Base-by-base conservation (phyloP, 2,329 filamentous ascomycete species). In the Talaromyces verruculosus region DNA sequence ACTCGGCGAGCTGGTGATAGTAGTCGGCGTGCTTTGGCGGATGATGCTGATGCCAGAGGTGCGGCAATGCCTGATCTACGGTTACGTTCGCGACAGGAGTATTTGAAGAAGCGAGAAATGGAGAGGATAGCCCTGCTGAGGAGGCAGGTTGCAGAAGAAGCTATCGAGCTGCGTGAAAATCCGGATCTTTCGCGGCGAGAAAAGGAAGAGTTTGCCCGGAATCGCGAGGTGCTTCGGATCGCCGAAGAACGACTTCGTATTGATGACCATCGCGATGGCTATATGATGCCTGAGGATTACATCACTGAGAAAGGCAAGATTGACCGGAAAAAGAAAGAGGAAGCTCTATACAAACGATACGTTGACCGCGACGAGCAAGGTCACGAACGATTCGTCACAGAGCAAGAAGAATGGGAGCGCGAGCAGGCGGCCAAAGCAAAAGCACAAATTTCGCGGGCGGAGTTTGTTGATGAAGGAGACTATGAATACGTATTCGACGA, bases 401-500 rank as follows among this genome's bases (percentile, higher is more conserved):
- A 99, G 76, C 91, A 97, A 69, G 93, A 99, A 68, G 91, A 97
- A 74, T 99, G 94, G 94, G 95, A 99, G 76, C 83, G 88, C 66
- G 94, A 98, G 75, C 94, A 98, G 79, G 86, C 90, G 0, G 85
- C 89, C 65, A 96, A 96, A 77, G 93, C 92, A 5, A 95, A 94
- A 76, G 89, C 92, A 0, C 93, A 97, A 75, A 92, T 96, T 67
- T 85, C 87, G 70, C 87, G 88, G 63, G 81, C 88, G 0, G 92
- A 96, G 74, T 85, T 89, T 41, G 88, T 91, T 15, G 89, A 93
- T 62, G 89, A 93, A 69, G 89, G 89, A 13, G 89, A 96, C 66
- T 99, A 98, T 75, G 91, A 95, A 71, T 97, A 93, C 74, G 91
- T 99, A 15, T 89, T 99, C 75, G 95, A 99, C 72, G 90, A 96